Percentiles rank a stretch among this genome's conserved stretches.
Evolutionary conservation across 1,284 basidiomycete genomes (phyloP).

Genomic region (Limonomyces culmigenus): DNA sequence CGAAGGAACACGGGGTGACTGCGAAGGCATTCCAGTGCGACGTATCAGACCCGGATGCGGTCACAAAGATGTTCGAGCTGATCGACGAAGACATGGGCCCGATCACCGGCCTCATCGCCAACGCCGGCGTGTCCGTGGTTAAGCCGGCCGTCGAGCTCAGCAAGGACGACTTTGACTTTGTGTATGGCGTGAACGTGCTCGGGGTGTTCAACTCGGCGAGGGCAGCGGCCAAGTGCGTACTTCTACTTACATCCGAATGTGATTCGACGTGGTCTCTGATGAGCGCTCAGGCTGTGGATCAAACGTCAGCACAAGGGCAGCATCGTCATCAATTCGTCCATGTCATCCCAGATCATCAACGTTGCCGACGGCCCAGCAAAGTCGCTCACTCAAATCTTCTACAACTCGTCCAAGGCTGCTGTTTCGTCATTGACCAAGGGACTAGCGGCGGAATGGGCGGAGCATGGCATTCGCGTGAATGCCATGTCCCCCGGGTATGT

Average conservation of each 20-base stretch:
- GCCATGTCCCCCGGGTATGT: constrained; percentile 41
- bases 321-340: constrained; percentile 31
- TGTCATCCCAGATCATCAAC: constrained; percentile 33
- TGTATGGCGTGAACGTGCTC: constrained; percentile 20
- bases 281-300: constrained; percentile 14
- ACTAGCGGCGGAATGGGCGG: constrained; percentile 45
- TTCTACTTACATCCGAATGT: too few species aligned
- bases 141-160: constrained; percentile 29
- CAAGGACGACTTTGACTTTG: constrained; percentile 22
- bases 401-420: constrained; percentile 44
- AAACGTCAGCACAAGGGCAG: constrained; percentile 12
- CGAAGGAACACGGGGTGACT: constrained; percentile 15
- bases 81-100: constrained; percentile 22
- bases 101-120: constrained; percentile 23
- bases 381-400: constrained; percentile 28
- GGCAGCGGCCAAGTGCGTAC: constrained; percentile 19
- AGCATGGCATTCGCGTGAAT: constrained; percentile 37
- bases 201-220: constrained; percentile 27
- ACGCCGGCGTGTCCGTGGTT: constrained; percentile 29
- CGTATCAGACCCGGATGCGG: constrained; percentile 17
- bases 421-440: constrained; percentile 37
- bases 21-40: constrained; percentile 25
- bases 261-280: too few species aligned
- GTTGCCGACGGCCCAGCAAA: constrained; percentile 14
- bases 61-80: constrained; percentile 17